Evolutionary conservation across 1,139 yeast species (phyloP).

Genomic region (Suhomyces maxii): DNA sequence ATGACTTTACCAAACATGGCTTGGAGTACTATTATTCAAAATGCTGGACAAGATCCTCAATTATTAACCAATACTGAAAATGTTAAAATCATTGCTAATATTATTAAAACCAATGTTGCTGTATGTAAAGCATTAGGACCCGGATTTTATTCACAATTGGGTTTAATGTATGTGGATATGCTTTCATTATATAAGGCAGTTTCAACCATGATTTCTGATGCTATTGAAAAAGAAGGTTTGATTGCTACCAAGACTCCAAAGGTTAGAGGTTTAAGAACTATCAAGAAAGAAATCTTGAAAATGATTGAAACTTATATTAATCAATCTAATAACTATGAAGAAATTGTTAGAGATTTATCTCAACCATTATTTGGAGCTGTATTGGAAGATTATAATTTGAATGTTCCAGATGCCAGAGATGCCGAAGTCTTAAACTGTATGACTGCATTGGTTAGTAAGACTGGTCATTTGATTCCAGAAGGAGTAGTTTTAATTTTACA

Average conservation of each 20-base stretch:
- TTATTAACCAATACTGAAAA: slow-evolving; percentile 80
- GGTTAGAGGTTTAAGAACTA: slow-evolving; percentile 92
- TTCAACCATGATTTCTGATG: slow-evolving; percentile 79
- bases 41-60: slow-evolving; percentile 88
- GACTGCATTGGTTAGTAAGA: slow-evolving; percentile 83
- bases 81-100: slow-evolving; percentile 89
- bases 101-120: slow-evolving; percentile 90
- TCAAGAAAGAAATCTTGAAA: slow-evolving; percentile 90
- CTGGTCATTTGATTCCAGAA: slow-evolving; percentile 86
- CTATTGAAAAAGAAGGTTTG: slow-evolving; percentile 76
- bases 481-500: slow-evolving; percentile 87
- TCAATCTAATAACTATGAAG: slow-evolving; percentile 83
- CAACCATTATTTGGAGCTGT: slow-evolving; percentile 85
- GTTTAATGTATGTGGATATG: slow-evolving; percentile 85
- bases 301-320: slow-evolving; percentile 86
- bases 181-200: slow-evolving; percentile 87
- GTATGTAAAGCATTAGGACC: slow-evolving; percentile 94
- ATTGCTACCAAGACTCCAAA: slow-evolving; percentile 95
- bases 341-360: slow-evolving; percentile 78
- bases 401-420: slow-evolving; percentile 96
- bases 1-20: slow-evolving; percentile 94
- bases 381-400: slow-evolving; percentile 82
- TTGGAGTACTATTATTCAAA: slow-evolving; percentile 86
- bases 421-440: slow-evolving; percentile 96
- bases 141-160: slow-evolving; percentile 85